These are phyloP conservation scores for Cerrena zonata DNA, from an alignment of 1,284 basidiomycete species.

Conservation along the genomic window DNA sequence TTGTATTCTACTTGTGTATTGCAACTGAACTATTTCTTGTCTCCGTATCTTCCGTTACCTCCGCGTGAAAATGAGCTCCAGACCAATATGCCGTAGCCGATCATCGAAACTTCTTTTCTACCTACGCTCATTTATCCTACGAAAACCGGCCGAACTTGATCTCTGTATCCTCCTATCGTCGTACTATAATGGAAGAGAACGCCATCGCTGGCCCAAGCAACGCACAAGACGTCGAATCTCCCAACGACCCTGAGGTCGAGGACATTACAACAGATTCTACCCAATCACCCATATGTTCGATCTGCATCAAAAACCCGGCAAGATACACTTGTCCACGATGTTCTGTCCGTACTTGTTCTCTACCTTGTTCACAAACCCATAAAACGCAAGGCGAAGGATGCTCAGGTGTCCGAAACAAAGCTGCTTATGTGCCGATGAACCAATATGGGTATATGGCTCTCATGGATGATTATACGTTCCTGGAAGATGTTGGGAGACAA, in stretches of 20 bases:
- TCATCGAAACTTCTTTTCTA: too few species aligned
- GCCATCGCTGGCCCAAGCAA: background rate
- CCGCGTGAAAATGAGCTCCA: too few species aligned
- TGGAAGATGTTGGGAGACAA: slow-evolving; percentile 74
- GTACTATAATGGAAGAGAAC: background rate
- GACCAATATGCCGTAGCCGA: too few species aligned
- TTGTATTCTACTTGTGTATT: background rate
- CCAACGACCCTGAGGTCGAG: background rate
- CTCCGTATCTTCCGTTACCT: too few species aligned
- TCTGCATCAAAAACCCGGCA: slow-evolving; percentile 41
- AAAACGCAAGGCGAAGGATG: slow-evolving; percentile 57
- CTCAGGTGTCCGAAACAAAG: slow-evolving; percentile 69
- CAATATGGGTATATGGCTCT: slow-evolving; percentile 75
- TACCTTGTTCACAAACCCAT: slow-evolving; percentile 66
- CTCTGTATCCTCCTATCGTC: background rate
- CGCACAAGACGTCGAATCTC: background rate
- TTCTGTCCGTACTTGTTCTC: slow-evolving; percentile 63
- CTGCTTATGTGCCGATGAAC: slow-evolving; percentile 72
- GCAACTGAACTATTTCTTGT: background rate
- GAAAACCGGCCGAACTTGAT: too few species aligned
- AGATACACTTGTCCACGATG: slow-evolving; percentile 85
- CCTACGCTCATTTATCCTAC: too few species aligned
- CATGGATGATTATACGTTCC: slow-evolving; percentile 79
- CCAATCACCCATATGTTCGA: slow-evolving; percentile 35
- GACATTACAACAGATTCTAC: background rate